These are phyloP conservation scores for Cymbidium sinense DNA, from an alignment of 106 monocot genomes.

Conservation along the genomic window DNA sequence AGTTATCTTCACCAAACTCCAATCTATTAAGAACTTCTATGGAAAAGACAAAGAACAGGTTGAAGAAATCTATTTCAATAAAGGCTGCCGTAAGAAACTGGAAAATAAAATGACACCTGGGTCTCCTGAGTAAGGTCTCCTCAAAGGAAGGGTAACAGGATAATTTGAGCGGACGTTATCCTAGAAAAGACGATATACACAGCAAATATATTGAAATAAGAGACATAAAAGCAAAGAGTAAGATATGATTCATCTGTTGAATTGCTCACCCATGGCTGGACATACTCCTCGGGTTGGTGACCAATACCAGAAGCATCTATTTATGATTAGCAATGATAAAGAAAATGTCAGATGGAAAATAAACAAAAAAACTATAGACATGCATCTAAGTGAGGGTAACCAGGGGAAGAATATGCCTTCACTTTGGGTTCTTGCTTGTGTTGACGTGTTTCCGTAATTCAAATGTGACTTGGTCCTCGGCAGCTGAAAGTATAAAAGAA, in stretches of 20 bases:
- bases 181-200: conserved; percentile 15
- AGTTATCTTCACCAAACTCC: conserved; percentile 44
- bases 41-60: neutral
- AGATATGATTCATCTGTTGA: neutral
- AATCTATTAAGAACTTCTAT: conserved; percentile 37
- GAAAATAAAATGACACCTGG: conserved; percentile 36
- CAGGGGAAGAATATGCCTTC: neutral
- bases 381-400: neutral
- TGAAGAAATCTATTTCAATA: neutral
- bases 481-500: neutral
- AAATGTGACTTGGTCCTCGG: neutral
- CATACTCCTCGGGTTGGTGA: conserved; percentile 19
- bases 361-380: neutral
- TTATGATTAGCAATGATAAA: neutral
- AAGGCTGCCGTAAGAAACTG: neutral
- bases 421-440: neutral
- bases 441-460: neutral
- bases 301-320: conserved; percentile 4
- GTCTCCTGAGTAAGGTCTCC: conserved; percentile 43
- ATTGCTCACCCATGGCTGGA: conserved; percentile 42
- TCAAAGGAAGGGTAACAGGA: conserved; percentile 51
- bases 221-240: neutral
- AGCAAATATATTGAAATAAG: neutral
- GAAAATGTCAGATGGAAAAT: neutral
- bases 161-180: conserved; percentile 40